Percentiles rank a stretch among this genome's conserved stretches.
Evolutionary conservation across 78 protist species (phyloP).

Genomic region (Dictyostelium firmibasis): DNA sequence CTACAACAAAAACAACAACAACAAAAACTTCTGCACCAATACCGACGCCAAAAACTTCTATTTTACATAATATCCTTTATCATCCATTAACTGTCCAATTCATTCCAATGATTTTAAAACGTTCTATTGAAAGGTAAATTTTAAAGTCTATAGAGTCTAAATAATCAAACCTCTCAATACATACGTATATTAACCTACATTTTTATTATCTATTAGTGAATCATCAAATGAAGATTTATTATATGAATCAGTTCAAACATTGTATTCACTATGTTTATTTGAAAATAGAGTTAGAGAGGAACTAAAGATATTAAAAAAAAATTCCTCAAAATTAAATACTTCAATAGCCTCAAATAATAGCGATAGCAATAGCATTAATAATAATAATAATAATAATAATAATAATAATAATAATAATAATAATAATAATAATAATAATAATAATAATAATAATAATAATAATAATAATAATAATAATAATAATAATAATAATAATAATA

Average conservation of each 20-base stretch:
- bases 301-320: not conserved
- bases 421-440: not conserved
- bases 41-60: not conserved
- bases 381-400: too few relatives aligned
- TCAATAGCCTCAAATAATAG: not conserved
- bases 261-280: constrained; percentile 19
- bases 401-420: not conserved
- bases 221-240: not conserved
- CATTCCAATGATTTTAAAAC: not conserved
- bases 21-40: not conserved
- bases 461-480: too few relatives aligned
- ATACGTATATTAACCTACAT: too few relatives aligned
- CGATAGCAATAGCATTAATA: too few relatives aligned
- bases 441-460: too few relatives aligned
- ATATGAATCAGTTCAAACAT: not conserved
- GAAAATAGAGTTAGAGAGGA: constrained; percentile 21
- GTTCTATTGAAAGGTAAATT: constrained; percentile 5
- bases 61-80: not conserved
- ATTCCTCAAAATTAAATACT: not conserved
- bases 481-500: not conserved
- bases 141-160: too few relatives aligned
- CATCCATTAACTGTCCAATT: not conserved
- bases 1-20: not conserved
- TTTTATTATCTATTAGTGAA: not conserved
- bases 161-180: not conserved